These are phyloP conservation scores for Candida corydali DNA, from an alignment of 805 yeast genomes.

Conservation along the genomic window DNA sequence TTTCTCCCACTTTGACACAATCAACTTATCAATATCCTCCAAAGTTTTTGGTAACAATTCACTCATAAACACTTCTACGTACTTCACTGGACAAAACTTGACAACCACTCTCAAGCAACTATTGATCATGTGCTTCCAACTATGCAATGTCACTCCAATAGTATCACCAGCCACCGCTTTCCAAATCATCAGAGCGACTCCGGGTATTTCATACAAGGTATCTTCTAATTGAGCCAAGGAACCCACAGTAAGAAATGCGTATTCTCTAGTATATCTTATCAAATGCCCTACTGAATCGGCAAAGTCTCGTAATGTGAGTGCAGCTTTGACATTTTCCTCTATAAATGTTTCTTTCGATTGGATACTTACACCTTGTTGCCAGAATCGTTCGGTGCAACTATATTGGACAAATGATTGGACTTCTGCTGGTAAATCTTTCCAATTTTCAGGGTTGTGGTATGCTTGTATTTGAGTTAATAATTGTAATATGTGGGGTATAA, in stretches of 20 bases:
- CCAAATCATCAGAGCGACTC: conserved; percentile 73
- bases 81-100: conserved; percentile 78
- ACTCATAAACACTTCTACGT: conserved; percentile 64
- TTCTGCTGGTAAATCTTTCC: conserved; percentile 82
- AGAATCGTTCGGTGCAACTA: conserved; percentile 87
- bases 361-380: conserved; percentile 97
- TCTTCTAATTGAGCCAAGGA: conserved; percentile 88
- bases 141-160: conserved; percentile 86
- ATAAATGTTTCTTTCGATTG: conserved; percentile 92
- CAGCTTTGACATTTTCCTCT: conserved; percentile 90
- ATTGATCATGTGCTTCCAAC: conserved; percentile 96
- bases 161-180: conserved; percentile 81
- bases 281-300: conserved; percentile 98
- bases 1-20: conserved; percentile 72
- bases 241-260: conserved; percentile 85
- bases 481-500: conserved; percentile 85
- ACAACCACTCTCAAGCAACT: conserved; percentile 82
- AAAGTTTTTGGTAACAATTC: conserved; percentile 77
- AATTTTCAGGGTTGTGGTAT: conserved; percentile 88
- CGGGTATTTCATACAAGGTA: conserved; percentile 82
- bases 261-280: conserved; percentile 91
- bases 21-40: conserved; percentile 64
- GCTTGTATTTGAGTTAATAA: conserved; percentile 87
- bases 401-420: conserved; percentile 90
- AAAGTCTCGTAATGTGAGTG: conserved; percentile 89